These are phyloP conservation scores for Phaeotremella skinneri DNA, from an alignment of 768 basidiomycete genomes.

Conservation along the genomic window DNA sequence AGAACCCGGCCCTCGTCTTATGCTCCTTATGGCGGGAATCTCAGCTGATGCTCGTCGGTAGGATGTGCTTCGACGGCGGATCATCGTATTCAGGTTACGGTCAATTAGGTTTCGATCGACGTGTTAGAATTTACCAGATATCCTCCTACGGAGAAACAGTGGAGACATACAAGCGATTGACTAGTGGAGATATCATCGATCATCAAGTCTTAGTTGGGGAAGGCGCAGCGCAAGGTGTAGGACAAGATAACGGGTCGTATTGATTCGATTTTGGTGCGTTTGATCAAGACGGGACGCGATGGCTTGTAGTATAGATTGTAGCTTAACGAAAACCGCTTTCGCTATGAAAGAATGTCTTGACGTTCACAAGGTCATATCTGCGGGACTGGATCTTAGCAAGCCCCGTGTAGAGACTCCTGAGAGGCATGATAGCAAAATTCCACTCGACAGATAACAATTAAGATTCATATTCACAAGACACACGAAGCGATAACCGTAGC, in stretches of 20 bases:
- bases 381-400: too few species aligned
- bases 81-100: constrained; percentile 49
- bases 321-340: too few species aligned
- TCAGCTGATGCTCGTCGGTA: constrained; percentile 8
- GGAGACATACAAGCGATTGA: constrained; percentile 71
- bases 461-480: too few species aligned
- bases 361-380: too few species aligned
- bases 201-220: constrained; percentile 43
- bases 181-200: constrained; percentile 43
- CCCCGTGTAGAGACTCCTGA: too few species aligned
- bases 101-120: constrained; percentile 72
- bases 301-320: not conserved
- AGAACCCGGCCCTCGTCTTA: too few species aligned
- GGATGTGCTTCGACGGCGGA: constrained; percentile 45
- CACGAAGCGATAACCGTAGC: too few species aligned
- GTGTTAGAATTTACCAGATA: constrained; percentile 84
- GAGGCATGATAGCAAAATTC: too few species aligned
- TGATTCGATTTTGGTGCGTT: not conserved
- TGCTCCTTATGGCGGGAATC: not conserved
- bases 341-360: too few species aligned
- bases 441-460: too few species aligned
- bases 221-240: constrained; percentile 28
- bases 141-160: constrained; percentile 90
- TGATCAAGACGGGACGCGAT: too few species aligned
- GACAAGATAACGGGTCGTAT: constrained; percentile 17